Evolutionary conservation across 2,329 filamentous ascomycete genomes (phyloP), one percentile per base, ranked within the genome.

Genomic region (Penicillium sp.): DNA sequence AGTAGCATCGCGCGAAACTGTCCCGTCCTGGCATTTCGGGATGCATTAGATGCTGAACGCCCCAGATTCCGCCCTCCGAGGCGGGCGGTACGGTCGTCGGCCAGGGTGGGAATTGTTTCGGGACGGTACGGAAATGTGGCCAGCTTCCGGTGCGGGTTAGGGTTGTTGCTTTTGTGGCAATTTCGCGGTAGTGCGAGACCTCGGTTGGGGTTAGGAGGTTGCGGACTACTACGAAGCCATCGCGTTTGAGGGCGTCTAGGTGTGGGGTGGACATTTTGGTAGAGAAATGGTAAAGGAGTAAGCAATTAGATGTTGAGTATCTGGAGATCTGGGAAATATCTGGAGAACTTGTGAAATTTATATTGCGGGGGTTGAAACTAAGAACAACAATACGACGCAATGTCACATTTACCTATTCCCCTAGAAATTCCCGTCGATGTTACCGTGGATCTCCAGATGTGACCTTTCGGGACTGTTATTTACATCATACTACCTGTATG

Each of bases 71-170:
- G 50, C 80, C 75, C 48, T 78, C 72, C 0, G 69, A 70, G 37
- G 73, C 72, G 1, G 77, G 74, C 0, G 79, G 77, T 1, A 80
- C 76, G 48, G 79, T 78, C n/a, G 79, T 79, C 5, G 82, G 78
- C 91, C 91, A 96, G 0, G 92, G 92, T 0, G 91, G 92, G 76
- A 96, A 96, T 74, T 96, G 91, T 74, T 95, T 95, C 52, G 89
- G 89, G 2, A 94, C 83, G 0, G 89, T 93, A 61, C 91, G 88
- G 67, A 95, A 86, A 74, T 89, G 82, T 3, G 89, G 89, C 91
- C 91, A 96, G 60, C 80, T 69, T 37, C 90, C 90, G n/a, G 78
- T 65, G 60, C 89, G 85, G 40, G 89, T 88, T 40, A 84, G 76
- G 2, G 76, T 69, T 20, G 85, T 85, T n/a, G 83, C 82, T 55